These are phyloP conservation scores for Podochytrium sp. DNA, from an alignment of 192 early-diverging fungal species.

Conservation along the genomic window DNA sequence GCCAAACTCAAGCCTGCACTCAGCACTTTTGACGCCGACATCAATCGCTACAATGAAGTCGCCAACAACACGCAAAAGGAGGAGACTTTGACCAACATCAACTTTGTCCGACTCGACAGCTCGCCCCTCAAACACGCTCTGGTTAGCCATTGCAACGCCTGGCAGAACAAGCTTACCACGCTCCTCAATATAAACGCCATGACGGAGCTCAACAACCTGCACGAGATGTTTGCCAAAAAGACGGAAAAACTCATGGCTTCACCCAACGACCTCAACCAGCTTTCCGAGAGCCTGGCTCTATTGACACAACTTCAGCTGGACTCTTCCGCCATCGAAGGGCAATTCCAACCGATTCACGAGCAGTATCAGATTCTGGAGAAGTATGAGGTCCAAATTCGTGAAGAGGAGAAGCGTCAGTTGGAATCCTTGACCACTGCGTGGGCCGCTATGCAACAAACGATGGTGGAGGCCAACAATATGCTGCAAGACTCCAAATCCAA, in stretches of 20 bases:
- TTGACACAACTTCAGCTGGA: slow-evolving; percentile 56
- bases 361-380: slow-evolving; percentile 67
- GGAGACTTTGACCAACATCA: slow-evolving; percentile 69
- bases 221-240: slow-evolving; percentile 61
- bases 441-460: slow-evolving; percentile 53
- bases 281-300: slow-evolving; percentile 55
- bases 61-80: slow-evolving; percentile 73
- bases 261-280: slow-evolving; percentile 61
- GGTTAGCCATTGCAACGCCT: slow-evolving; percentile 62
- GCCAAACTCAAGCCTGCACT: slow-evolving; percentile 69
- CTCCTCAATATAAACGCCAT: slow-evolving; percentile 63
- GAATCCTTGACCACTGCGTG: slow-evolving; percentile 50
- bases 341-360: slow-evolving; percentile 63
- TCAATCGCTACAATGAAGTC: slow-evolving; percentile 71
- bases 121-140: slow-evolving; percentile 65
- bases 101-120: slow-evolving; percentile 64
- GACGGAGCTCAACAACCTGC: slow-evolving; percentile 55
- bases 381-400: slow-evolving; percentile 65
- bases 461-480: slow-evolving; percentile 52
- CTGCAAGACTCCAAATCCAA: slow-evolving; percentile 62
- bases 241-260: slow-evolving; percentile 52
- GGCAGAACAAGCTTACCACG: slow-evolving; percentile 68
- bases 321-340: slow-evolving; percentile 52
- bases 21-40: slow-evolving; percentile 68
- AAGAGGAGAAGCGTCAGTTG: slow-evolving; percentile 53